phyloP scores from a whole-genome alignment of 495 filamentous ascomycete species.

The Cryomyces antarcticus region DNA sequence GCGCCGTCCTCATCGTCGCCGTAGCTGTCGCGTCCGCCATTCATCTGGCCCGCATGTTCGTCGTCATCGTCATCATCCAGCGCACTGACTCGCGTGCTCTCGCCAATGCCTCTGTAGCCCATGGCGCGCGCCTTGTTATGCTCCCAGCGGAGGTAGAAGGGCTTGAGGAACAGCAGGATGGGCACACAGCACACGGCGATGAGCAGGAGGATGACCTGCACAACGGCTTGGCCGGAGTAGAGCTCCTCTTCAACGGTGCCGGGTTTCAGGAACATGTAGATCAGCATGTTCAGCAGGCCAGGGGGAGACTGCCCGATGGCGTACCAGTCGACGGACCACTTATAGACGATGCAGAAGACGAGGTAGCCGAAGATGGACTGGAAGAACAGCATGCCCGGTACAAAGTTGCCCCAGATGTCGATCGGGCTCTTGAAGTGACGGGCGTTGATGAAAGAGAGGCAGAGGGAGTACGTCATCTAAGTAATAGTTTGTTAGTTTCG shows the following conservation, averaged over 20 bases:
- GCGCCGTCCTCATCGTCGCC: constrained; percentile 71
- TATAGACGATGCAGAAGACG: constrained; percentile 82
- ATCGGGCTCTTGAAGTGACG: constrained; percentile 83
- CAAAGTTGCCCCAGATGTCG: constrained; percentile 90
- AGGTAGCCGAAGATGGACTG: constrained; percentile 97
- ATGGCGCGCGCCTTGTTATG: constrained; percentile 71
- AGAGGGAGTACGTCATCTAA: constrained; percentile 89
- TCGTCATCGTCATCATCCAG: constrained; percentile 68
- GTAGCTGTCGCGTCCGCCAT: constrained; percentile 48
- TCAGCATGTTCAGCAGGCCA: constrained; percentile 91
- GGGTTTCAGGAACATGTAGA: constrained; percentile 95
- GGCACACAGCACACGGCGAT: constrained; percentile 74
- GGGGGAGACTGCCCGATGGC: constrained; percentile 46
- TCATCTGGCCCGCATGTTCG: constrained; percentile 23
- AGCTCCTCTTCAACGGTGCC: constrained; percentile 53
- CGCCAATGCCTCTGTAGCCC: constrained; percentile 83
- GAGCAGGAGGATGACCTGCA: constrained; percentile 67
- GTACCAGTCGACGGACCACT: constrained; percentile 85
- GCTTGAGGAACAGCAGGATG: constrained; percentile 82
- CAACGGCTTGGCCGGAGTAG: constrained; percentile 49
- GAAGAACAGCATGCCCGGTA: constrained; percentile 98
- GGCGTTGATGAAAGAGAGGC: constrained; percentile 80
- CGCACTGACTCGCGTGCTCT: constrained; percentile 65
- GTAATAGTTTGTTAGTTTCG: constrained; percentile 1
- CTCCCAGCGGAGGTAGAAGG: constrained; percentile 78